These are phyloP conservation scores for Colletotrichum australisinense DNA, from an alignment of 2,329 filamentous ascomycete genomes.

Conservation along the genomic window DNA sequence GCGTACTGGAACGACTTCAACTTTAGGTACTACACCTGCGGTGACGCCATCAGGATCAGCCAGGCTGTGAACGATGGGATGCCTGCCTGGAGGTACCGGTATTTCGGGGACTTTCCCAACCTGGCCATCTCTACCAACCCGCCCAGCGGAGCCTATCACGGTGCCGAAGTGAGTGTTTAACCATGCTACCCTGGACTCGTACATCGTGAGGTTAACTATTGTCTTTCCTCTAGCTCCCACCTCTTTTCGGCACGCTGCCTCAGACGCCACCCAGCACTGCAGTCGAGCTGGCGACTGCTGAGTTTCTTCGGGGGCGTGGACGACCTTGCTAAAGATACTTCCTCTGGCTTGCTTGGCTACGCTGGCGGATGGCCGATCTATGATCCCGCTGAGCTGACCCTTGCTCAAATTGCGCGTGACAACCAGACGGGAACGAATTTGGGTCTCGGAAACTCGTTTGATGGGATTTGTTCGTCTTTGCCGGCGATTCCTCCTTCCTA, in stretches of 20 bases:
- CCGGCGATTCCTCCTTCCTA: background rate
- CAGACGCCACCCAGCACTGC: constrained; percentile 38
- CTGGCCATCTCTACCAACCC: constrained; percentile 40
- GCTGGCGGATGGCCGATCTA: constrained; percentile 40
- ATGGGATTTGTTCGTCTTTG: background rate
- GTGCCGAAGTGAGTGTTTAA: constrained; percentile 39
- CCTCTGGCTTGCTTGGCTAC: constrained; percentile 45
- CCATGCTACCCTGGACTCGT: background rate
- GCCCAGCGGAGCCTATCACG: constrained; percentile 48
- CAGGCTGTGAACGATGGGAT: constrained; percentile 38
- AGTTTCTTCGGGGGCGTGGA: constrained; percentile 51
- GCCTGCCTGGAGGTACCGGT: constrained; percentile 52
- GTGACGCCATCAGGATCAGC: constrained; percentile 39
- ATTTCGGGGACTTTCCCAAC: constrained; percentile 50
- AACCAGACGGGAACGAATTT: constrained; percentile 43
- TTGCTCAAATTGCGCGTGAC: constrained; percentile 42
- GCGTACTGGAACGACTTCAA: constrained; percentile 43
- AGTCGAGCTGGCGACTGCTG: constrained; percentile 43
- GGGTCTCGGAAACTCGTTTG: constrained; percentile 21
- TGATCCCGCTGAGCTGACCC: constrained; percentile 14
- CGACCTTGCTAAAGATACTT: constrained; percentile 50
- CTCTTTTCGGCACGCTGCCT: constrained; percentile 45
- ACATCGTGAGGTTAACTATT: background rate
- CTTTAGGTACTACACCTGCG: constrained; percentile 46
- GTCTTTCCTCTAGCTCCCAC: constrained; percentile 37